phyloP scores from a whole-genome alignment of 2,329 filamentous ascomycete species.

The Myriosclerotinia curreyana region DNA sequence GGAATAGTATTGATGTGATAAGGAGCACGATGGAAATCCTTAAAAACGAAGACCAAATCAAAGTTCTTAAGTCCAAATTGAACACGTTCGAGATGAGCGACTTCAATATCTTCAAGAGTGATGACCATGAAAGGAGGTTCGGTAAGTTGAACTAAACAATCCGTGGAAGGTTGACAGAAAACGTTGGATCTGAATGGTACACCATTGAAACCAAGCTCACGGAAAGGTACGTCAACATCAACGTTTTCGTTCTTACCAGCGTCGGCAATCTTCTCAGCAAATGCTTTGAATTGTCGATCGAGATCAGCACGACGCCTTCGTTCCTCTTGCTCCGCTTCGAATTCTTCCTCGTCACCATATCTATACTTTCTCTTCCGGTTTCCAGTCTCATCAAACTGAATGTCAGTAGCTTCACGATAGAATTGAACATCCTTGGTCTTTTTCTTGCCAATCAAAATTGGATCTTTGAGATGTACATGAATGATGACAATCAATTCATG shows the following conservation, averaged over 20 bases:
- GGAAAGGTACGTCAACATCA: slow-evolving; percentile 93
- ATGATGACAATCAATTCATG: slow-evolving; percentile 98
- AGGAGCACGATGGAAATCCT: slow-evolving; percentile 88
- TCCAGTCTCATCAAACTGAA: slow-evolving; percentile 97
- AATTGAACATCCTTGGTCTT: slow-evolving; percentile 99
- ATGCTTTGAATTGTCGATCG: slow-evolving; percentile 92
- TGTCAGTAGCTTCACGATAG: slow-evolving; percentile 95
- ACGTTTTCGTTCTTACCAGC: slow-evolving; percentile 87
- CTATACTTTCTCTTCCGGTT: slow-evolving; percentile 97
- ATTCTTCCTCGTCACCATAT: slow-evolving; percentile 97
- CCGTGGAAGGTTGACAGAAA: slow-evolving; percentile 91
- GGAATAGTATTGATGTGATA: slow-evolving; percentile 98
- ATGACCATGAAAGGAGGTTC: slow-evolving; percentile 96
- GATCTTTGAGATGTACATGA: slow-evolving; percentile 95
- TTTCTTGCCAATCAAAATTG: slow-evolving; percentile 95
- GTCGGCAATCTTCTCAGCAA: slow-evolving; percentile 96
- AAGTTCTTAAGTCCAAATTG: slow-evolving; percentile 98
- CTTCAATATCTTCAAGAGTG: slow-evolving; percentile 91
- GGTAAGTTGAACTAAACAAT: slow-evolving; percentile 93
- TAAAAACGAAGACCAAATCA: slow-evolving; percentile 97
- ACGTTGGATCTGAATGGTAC: slow-evolving; percentile 96
- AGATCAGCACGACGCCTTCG: slow-evolving; percentile 85
- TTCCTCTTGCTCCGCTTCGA: slow-evolving; percentile 97
- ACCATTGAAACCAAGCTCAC: slow-evolving; percentile 94
- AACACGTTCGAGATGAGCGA: slow-evolving; percentile 94